Evolutionary conservation across 164 flowering plant genomes (phyloP), one percentile per base, ranked within the genome.

Genomic region (Nelumbo lutea): DNA sequence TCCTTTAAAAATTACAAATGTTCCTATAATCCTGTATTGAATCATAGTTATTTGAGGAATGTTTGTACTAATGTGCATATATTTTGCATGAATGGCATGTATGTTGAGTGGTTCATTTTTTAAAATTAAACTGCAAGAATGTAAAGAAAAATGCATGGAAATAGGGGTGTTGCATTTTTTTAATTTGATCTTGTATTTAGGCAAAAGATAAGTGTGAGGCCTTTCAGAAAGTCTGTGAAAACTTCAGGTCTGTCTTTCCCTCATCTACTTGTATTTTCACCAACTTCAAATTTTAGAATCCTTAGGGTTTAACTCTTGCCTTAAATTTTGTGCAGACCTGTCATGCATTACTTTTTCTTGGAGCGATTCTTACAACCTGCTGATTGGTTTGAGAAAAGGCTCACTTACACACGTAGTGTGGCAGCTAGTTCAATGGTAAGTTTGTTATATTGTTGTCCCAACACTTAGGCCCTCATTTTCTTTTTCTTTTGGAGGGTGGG

Each of bases 381-480:
- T 79, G 87, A 86, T 75, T 95, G 99, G 99, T 95, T 95, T 78
- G 97, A 92, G 73, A 92, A 85, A 81, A 84, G 99, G 64, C 87
- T 95, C 64, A 90, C 98, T 70, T 95, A 89, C 76, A 85, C 99
- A 63, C 80, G 97, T 74, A 92, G 99, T 75, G 93, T 95, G 42
- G 99, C 99, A 72, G 87, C 99, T 71, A 92, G 94, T 82, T 95
- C 99, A 75, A 92, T 95, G 98, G 99, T 92, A 1, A 40, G 85
- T 80, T 10, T 56, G 27, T 47, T 67, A 27, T 64, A 6, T 45
- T 52, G 40, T 59, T 57, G 27, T n/a, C 55, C 1, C 68, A 7
- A 42, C 43, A 11, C 57, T 61, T 38, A 53, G 6, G 7, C 4
- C 56, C 43, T 9, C 8, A 40, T 3, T 15, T 47, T 11, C 7